phyloP scores from a whole-genome alignment of 768 basidiomycete genomes.

The Crepidotus variabilis region DNA sequence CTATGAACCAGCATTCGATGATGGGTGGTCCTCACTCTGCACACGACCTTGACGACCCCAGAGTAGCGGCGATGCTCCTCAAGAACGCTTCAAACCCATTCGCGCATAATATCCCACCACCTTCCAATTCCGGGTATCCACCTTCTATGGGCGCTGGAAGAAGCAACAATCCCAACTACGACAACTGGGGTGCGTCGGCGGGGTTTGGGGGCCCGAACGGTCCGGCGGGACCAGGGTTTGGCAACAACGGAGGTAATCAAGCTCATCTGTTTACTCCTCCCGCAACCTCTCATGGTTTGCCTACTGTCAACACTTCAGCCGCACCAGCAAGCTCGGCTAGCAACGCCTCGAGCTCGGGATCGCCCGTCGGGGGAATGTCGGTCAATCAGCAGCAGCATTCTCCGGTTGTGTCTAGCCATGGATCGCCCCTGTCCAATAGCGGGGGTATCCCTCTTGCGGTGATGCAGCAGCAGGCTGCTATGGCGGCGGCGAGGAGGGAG shows the following conservation, averaged over 20 bases:
- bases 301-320: constrained; percentile 7
- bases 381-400: constrained; percentile 6
- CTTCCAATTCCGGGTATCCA: constrained; percentile 1
- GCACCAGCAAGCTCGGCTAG: background rate
- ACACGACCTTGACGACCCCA: constrained; percentile 30
- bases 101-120: constrained; percentile 24
- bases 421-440: constrained; percentile 1
- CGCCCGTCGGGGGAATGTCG: constrained; percentile 6
- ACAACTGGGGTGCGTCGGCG: constrained; percentile 4
- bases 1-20: constrained; percentile 14
- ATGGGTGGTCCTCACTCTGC: constrained; percentile 9
- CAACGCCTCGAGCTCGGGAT: constrained; percentile 1
- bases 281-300: constrained; percentile 33
- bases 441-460: background rate
- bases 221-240: constrained; percentile 2
- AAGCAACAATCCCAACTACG: background rate
- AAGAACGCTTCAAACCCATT: constrained; percentile 34
- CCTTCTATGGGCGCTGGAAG: background rate
- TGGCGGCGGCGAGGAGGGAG: constrained; percentile 13
- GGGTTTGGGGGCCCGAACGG: background rate
- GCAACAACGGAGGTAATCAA: constrained; percentile 18
- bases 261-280: constrained; percentile 40
- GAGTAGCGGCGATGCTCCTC: constrained; percentile 26
- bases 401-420: background rate
- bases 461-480: background rate